Evolutionary conservation across 352 stramenopile species (phyloP), one percentile per base, ranked within the genome.

Genomic region (Phytophthora cactorum): DNA sequence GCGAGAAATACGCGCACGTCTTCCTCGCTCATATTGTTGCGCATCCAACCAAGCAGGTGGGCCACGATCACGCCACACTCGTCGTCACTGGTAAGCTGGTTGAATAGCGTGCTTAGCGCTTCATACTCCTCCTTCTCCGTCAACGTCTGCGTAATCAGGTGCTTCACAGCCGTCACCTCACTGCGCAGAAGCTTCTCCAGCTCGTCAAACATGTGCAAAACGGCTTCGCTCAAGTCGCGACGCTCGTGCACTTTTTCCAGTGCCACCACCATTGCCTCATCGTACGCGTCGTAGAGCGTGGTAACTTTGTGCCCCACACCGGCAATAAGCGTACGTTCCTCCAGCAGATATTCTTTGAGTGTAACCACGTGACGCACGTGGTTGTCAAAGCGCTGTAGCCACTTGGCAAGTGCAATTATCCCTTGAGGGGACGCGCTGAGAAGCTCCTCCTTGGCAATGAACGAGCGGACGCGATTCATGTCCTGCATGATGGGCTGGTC

Each of bases 11-110:
- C 60, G 29, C 77, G 62, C 52, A 86, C 74, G 29, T 90, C 79
- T 7, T 68, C 52, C 22, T 86, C 79, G 36, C 57, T 70, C 65
- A 88, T 72, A 53, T 80, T 70, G 29, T 75, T 78, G 58, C 81
- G 83, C 84, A 92, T 90, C 81, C 81, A 92, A 4, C 81, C 84
- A 4, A 92, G 73, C 32, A 92, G 41, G 63, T 90, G 86, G 4
- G 82, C 78, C 27, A 90, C 60, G 36, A 90, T 74, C 17, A 90
- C 73, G 43, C 77, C 74, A 36, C 62, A 67, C 36, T 80, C 74
- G 9, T 89, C 78, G 51, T 88, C 80, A n/a, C 54, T 66, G 14
- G 65, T 79, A 36, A 92, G 51, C 52, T 88, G 72, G 44, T 86
- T 78, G 61, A 93, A 91, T 38, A 93, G 59, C 41, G 54, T 74